phyloP scores from a whole-genome alignment of 2,329 filamentous ascomycete species.

The Pyricularia grisea region DNA sequence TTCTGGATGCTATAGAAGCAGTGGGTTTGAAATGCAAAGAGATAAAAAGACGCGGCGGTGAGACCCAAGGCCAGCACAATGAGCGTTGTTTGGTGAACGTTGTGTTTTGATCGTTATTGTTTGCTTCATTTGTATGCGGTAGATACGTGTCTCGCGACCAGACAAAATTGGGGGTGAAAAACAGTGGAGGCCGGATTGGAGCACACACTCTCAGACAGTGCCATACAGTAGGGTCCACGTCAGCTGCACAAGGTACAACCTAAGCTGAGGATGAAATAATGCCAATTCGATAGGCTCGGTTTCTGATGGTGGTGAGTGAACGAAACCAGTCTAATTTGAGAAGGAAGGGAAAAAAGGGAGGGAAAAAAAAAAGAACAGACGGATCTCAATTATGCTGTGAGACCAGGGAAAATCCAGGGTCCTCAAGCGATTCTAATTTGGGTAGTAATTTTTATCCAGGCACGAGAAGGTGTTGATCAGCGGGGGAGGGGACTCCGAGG shows the following conservation, averaged over 20 bases:
- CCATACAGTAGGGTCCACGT: not conserved
- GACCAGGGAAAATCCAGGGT: not conserved
- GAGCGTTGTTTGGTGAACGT: not conserved
- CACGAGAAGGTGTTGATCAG: not conserved
- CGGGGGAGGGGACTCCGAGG: not conserved
- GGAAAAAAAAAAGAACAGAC: no score
- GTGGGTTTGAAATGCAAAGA: not conserved
- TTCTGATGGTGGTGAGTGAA: not conserved
- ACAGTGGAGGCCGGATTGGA: not conserved
- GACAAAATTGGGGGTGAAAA: not conserved
- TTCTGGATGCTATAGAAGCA: not conserved
- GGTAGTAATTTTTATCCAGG: not conserved
- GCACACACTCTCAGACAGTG: not conserved
- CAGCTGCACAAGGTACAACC: not conserved
- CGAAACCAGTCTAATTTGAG: not conserved
- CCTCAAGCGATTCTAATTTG: not conserved
- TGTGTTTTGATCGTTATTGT: not conserved
- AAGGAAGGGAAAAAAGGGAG: not conserved
- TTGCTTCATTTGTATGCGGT: not conserved
- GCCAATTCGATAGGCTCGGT: not conserved
- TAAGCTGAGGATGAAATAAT: not conserved
- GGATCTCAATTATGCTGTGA: no score
- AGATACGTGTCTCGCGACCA: not conserved
- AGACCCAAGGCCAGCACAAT: not conserved
- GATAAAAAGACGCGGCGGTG: not conserved